Evolutionary conservation across 768 basidiomycete species (phyloP).

Genomic region (Pilatotrama ljubarskyi): DNA sequence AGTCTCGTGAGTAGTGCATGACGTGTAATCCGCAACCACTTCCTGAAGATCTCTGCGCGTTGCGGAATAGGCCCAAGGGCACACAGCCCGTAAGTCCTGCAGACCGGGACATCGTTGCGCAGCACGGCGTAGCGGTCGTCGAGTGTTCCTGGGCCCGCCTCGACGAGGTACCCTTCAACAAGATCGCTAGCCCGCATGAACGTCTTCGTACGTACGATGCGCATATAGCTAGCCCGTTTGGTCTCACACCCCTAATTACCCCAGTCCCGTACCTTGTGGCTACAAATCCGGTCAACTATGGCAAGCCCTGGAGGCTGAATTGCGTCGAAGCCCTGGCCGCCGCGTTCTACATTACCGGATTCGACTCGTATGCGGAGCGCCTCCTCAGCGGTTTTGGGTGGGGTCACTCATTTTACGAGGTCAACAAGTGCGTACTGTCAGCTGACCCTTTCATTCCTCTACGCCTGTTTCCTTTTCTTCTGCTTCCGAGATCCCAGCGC

Average conservation of each 20-base stretch:
- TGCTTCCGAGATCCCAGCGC: neutral
- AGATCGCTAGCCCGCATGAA: conserved; percentile 93
- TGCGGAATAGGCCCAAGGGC: conserved; percentile 70
- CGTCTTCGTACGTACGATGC: conserved; percentile 63
- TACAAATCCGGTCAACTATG: conserved; percentile 97
- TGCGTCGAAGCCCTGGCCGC: conserved; percentile 95
- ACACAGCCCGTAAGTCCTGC: conserved; percentile 75
- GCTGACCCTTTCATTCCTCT: neutral
- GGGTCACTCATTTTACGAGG: conserved; percentile 84
- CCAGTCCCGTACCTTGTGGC: conserved; percentile 94
- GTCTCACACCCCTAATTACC: neutral
- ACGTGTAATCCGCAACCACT: neutral
- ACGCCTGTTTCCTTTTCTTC: neutral
- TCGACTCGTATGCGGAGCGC: conserved; percentile 75
- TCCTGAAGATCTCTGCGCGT: neutral
- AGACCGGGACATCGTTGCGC: conserved; percentile 76
- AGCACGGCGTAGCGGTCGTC: conserved; percentile 88
- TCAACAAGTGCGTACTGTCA: conserved; percentile 64
- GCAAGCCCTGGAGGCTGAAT: conserved; percentile 94
- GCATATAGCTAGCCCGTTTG: neutral
- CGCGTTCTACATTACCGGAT: conserved; percentile 91
- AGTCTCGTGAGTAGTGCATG: conserved; percentile 70
- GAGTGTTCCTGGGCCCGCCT: conserved; percentile 98
- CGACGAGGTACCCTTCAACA: conserved; percentile 91
- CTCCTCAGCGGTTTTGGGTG: conserved; percentile 85